These are phyloP conservation scores for Herpetomonas samuelpessoai DNA, from an alignment of 208 protist species.

Conservation along the genomic window DNA sequence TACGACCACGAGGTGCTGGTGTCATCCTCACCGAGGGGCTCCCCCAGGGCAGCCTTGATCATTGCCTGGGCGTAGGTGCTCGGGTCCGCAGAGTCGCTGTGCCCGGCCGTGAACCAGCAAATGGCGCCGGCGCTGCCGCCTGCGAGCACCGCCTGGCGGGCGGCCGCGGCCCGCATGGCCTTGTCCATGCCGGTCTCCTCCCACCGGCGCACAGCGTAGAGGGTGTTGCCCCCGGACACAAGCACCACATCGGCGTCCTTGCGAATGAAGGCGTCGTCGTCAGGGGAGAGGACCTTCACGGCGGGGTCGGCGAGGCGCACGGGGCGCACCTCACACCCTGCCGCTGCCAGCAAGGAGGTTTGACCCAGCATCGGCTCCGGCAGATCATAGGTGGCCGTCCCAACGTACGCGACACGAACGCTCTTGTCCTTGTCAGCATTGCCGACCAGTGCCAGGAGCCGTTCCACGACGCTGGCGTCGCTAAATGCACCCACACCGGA, in stretches of 20 bases:
- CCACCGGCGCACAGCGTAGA: constrained; percentile 89
- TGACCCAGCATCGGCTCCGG: constrained; percentile 31
- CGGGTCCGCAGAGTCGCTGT: constrained; percentile 90
- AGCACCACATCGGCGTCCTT: constrained; percentile 67
- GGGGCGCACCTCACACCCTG: constrained; percentile 47
- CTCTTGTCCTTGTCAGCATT: constrained; percentile 21
- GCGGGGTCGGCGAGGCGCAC: constrained; percentile 60
- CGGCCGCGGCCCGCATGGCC: constrained; percentile 36
- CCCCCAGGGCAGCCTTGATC: constrained; percentile 21
- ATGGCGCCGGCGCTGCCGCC: constrained; percentile 89
- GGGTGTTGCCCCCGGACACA: constrained; percentile 88
- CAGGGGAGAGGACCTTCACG: constrained; percentile 16
- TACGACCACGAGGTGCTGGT: constrained; percentile 55
- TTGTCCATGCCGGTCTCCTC: constrained; percentile 72
- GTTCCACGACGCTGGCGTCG: constrained; percentile 42
- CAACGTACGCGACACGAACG: constrained; percentile 77
- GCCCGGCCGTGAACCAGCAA: constrained; percentile 87
- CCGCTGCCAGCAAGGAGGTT: constrained; percentile 37
- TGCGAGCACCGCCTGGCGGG: constrained; percentile 54
- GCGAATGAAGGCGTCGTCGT: constrained; percentile 29
- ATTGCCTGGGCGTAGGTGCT: constrained; percentile 60
- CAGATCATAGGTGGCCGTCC: constrained; percentile 88
- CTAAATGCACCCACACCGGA: constrained; percentile 53
- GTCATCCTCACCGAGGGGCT: constrained; percentile 5
- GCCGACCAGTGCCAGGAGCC: constrained; percentile 48